phyloP scores from a whole-genome alignment of 2,329 filamentous ascomycete genomes.

The Aspergillus sp. region DNA sequence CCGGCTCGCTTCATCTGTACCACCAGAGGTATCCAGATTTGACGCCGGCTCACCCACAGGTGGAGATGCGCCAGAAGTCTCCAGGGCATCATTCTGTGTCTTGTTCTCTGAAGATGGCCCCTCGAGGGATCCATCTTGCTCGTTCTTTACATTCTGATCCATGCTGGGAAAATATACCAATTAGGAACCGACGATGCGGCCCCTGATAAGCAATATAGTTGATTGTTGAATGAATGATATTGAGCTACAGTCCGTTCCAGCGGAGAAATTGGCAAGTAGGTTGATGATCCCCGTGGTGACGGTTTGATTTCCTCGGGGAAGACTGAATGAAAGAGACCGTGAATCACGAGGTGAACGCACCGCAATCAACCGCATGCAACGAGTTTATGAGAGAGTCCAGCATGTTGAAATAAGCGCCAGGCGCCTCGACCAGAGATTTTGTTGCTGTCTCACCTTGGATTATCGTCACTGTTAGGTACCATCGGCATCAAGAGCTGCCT shows the following conservation, averaged over 20 bases:
- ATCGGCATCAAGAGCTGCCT: neutral
- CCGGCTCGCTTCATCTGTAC: slow-evolving; percentile 57
- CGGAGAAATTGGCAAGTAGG: neutral
- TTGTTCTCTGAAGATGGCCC: neutral
- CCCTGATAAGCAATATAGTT: neutral
- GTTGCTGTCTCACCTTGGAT: neutral
- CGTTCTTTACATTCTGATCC: slow-evolving; percentile 5
- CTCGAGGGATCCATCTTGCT: neutral
- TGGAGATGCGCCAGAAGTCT: neutral
- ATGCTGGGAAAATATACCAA: neutral
- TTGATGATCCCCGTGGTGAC: neutral
- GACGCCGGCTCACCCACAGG: neutral
- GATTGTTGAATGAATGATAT: neutral
- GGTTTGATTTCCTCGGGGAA: neutral
- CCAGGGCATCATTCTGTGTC: neutral
- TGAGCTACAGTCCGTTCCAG: neutral
- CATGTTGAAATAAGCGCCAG: neutral
- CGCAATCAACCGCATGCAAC: neutral
- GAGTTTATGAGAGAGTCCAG: neutral
- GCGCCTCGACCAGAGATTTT: neutral
- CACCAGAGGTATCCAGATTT: slow-evolving; percentile 1
- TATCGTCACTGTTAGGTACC: slow-evolving; percentile 4
- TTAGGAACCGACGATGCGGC: neutral
- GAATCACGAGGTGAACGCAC: neutral
- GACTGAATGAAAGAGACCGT: neutral